Evolutionary conservation across 2,329 filamentous ascomycete species (phyloP), one percentile per base, ranked within the genome.

Genomic region (Aspergillus brasiliensis): DNA sequence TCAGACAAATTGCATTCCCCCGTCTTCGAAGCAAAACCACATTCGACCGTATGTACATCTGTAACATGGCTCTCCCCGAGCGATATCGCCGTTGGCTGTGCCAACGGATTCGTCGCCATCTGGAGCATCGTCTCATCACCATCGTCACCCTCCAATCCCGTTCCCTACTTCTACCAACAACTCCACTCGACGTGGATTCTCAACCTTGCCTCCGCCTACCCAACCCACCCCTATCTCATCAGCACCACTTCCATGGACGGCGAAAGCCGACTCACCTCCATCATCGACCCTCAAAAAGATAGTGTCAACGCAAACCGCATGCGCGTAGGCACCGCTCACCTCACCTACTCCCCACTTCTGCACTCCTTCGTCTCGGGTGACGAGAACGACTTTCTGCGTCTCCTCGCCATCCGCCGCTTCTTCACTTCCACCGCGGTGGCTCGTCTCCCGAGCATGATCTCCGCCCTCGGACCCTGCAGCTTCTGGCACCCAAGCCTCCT

Each of bases 1-100:
- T 17, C 58, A 79, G 71, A 81, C n/a, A 76, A 78, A 60, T 70
- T 84, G 28, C 69, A 76, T 3, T 71, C 72, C 15, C 80, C 81
- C 7, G 81, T 82, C 3, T 85, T 87, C 65, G 78, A 82, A 58
- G 74, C 80, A 5, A 76, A 73, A 19, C 79, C 83, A 3, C 79
- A 82, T n/a, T 69, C 70, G 17, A 83, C 83, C 2, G 69, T 88
- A 3, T 86, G 81, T 63, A 85, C 84, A 8, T 82, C 78, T 61
- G 62, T 88, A 11, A 73, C 81, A 17, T 88, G 86, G 84, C 72
- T 87, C 13, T 86, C 83, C 10, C 77, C 80, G 2, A 81, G 76
- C 13, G 80, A 84, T 40, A 73, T 89, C 56, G 81, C 81, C 3
- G 82, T 82, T 19, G 83, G 82, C 28, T 84, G 81, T 56, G 81